Evolutionary conservation across 2,329 filamentous ascomycete species (phyloP), one percentile per base, ranked within the genome.

Genomic region (Trichoderma sp.): DNA sequence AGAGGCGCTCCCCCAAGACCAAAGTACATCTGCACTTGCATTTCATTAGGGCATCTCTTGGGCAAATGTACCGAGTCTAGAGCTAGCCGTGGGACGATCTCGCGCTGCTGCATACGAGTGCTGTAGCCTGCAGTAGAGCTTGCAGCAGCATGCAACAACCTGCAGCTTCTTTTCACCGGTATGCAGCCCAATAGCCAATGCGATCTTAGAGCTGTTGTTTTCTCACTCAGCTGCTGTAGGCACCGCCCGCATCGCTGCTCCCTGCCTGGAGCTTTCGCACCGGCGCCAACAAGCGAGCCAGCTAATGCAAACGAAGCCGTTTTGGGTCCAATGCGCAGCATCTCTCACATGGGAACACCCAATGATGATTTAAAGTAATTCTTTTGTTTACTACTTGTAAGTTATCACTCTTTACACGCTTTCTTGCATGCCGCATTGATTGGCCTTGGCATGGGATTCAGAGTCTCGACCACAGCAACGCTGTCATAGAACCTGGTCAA

Each of bases 111-210:
- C 39, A 43, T 5, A 36, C 6, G 34, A 1, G 17, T 61, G n/a
- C 66, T 61, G 26, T 34, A 61, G 66, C 66, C 59, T 13, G 55
- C 39, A n/a, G 39, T 17, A 43, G 39, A 43, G 39, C 39, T 8
- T 17, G 39, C 39, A 43, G 39, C 7, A 43, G 15, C 39, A 26
- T 34, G 36, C 36, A 39, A 3, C 36, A 39, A 15, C 36, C 17
- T 34, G 36, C 55, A 68, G n/a, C 26, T 34, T 30, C 66, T 43
- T 43, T n/a, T 68, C 66, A 68, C 66, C 66, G 66, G 34, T 61
- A 50, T 61, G 66, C 66, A 61, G 53, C 39, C 23, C 34, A 26
- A 15, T 6, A 30, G 43, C 63, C 23, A 26, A 32, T 43, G 15
- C 23, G 34, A 28, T 8, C 39, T 20, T n/a, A n/a, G 34, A 34